Base-by-base conservation (phyloP, 345 rosid species). In the Linum tenue region DNA sequence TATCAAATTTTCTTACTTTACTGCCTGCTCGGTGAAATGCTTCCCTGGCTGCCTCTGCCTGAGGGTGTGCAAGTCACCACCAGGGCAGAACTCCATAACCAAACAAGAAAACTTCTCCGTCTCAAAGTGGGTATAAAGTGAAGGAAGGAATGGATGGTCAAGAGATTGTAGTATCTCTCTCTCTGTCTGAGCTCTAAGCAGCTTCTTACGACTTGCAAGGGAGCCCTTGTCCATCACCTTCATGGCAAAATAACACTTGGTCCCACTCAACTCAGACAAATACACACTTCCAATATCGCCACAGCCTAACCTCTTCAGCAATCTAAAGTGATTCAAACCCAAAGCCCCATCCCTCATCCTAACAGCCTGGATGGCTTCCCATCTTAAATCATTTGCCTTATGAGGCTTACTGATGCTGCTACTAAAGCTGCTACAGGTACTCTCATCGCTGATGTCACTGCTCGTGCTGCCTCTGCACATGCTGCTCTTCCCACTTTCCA, bases 181-280 rank as follows among this genome's bases (percentile, higher is more conserved):
- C 67, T 91, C 98, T 14, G 96, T 91, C 70, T 91, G 98, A 69
- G 94, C 98, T 35, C 98, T 83, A 72, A 86, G 90, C 64, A 91
- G 85, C 84, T 88, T 91, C 79, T 91, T 88, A 43, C 96, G 91
- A 64, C 87, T 82, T 0, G 91, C 97, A 65, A 91, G 81, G 69
- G 96, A 86, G 44, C 86, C 88, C 81, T 91, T 88, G 69, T 91
- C 97, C 97, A 91, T 91, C 39, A 91, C 97, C 78, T 91, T 91
- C 96, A 86, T 88, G 3, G 96, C 97, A 73, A 91, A 88, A 75
- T 82, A 79, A 75, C 97, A 83, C 70, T 81, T 88, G 0, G 88
- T 91, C 77, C 97, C 97, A 65, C 84, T 85, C 73, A 91, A 80
- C 85, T 88, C 97, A 2, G 95, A 88, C 64, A 90, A 84, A 75